These are phyloP conservation scores for Hysterium pulicare DNA, from an alignment of 2,329 filamentous ascomycete genomes.

Conservation along the genomic window DNA sequence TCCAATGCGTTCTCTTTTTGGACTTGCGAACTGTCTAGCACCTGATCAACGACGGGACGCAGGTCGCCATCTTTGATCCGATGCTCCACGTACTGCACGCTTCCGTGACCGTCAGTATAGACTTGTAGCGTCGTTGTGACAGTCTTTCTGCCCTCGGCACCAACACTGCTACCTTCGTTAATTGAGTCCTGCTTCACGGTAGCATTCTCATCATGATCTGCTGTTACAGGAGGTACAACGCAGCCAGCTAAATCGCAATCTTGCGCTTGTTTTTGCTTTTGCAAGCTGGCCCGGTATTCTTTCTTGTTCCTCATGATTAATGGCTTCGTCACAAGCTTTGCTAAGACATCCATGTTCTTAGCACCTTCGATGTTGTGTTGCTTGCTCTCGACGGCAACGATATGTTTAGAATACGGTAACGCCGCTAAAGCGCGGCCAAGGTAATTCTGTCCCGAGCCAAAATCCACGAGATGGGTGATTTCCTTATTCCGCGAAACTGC, in stretches of 20 bases:
- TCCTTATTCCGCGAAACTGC: constrained; percentile 24
- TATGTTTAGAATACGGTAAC: constrained; percentile 77
- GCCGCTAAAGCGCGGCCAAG: constrained; percentile 83
- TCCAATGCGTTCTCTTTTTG: constrained; percentile 22
- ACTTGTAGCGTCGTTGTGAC: constrained; percentile 34
- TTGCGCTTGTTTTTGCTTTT: constrained; percentile 30
- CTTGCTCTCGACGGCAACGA: constrained; percentile 86
- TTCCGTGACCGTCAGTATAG: constrained; percentile 61
- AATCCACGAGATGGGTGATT: constrained; percentile 88
- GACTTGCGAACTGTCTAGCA: constrained; percentile 46
- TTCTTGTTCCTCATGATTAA: constrained; percentile 81
- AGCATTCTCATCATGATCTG: background rate
- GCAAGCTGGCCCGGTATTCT: constrained; percentile 56
- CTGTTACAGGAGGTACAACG: background rate
- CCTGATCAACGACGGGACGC: constrained; percentile 61
- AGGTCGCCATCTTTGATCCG: constrained; percentile 71
- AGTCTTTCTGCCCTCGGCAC: constrained; percentile 8
- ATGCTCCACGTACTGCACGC: constrained; percentile 75
- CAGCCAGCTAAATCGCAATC: constrained; percentile 16
- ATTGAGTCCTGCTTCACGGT: background rate
- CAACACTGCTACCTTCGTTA: background rate
- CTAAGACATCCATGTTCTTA: constrained; percentile 77
- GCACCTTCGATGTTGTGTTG: constrained; percentile 84
- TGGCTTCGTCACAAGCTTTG: constrained; percentile 70
- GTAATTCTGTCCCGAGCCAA: constrained; percentile 96